Base-by-base conservation (phyloP, 495 filamentous ascomycete genomes). In the Hypoxylon crocopeplum region DNA sequence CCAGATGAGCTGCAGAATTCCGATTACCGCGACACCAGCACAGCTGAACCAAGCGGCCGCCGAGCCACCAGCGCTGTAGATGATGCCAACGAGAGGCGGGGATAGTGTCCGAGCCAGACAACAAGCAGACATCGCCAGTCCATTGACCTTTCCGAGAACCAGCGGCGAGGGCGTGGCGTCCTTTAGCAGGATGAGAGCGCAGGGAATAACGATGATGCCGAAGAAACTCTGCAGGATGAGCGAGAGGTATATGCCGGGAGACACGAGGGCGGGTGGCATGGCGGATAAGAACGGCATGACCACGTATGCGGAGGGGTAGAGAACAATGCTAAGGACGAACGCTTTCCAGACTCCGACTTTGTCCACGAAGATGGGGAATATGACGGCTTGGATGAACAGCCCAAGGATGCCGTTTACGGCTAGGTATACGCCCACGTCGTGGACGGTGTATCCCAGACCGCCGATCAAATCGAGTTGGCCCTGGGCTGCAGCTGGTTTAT, bases 41-140 rank as follows among this genome's bases (percentile, higher is more conserved):
- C 84, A 88, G 22, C 75, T 85, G 81, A 86, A 88, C 88, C 88
- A 91, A 1, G 88, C 82, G 15, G 89, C 69, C 7, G 84, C 84
- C 8, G 86, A 72, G 21, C 80, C 73, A 7, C 85, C 85, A 19
- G 83, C 56, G 33, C 83, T 84, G 64, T 90, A 91, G 6, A 90
- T 74, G 39, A 80, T 79, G 0, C 88, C 88, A 2, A 86, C 83
- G 15, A 90, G 65, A 0, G 87, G 88, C 38, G 86, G 84, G 1
- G 86, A 81, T 30, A 89, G 40, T 0, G 85, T 90, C n/a, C 88
- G 84, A 51, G 84, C 83, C 1, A 84, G 81, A 5, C 85, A 88
- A 8, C 85, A 87, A 11, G 83, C 86, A 3, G 82, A 85, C 22
- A 88, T 87, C 19, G 87, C 86, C 6, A 89, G 74, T 0, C 88